These are phyloP conservation scores for Paracorniculantispora psalliotae DNA, from an alignment of 2,329 filamentous ascomycete species.

Conservation along the genomic window DNA sequence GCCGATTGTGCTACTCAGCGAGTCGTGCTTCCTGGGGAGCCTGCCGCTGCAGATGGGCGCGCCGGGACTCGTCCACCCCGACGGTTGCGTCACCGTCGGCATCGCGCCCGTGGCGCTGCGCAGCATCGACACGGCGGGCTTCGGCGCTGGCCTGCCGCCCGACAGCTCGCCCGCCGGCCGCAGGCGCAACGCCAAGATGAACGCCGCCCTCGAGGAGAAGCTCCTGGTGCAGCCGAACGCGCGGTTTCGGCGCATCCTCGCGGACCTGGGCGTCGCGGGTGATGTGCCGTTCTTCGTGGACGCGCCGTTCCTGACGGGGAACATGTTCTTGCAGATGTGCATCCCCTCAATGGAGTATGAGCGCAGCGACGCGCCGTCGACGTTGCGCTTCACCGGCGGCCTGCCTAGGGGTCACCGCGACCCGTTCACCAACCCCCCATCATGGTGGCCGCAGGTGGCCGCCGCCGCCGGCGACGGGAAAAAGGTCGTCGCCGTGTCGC, in stretches of 20 bases:
- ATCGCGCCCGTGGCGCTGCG: background rate
- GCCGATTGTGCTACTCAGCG: background rate
- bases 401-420: background rate
- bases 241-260: background rate
- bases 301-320: background rate
- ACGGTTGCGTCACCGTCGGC: background rate
- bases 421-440: background rate
- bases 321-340: background rate
- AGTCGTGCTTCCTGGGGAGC: background rate
- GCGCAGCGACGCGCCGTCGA: background rate
- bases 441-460: background rate
- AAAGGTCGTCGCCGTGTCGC: constrained; percentile 41
- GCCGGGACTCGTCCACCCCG: background rate
- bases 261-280: background rate
- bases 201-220: background rate
- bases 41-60: background rate
- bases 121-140: background rate
- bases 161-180: background rate
- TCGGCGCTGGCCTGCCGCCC: background rate
- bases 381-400: background rate
- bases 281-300: background rate
- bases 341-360: background rate
- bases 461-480: constrained; percentile 21
- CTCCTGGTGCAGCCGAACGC: background rate
- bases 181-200: background rate